Evolutionary conservation across 371 early-diverging fungal genomes (phyloP).

Genomic region (Syncephalastrum contaminatum): DNA sequence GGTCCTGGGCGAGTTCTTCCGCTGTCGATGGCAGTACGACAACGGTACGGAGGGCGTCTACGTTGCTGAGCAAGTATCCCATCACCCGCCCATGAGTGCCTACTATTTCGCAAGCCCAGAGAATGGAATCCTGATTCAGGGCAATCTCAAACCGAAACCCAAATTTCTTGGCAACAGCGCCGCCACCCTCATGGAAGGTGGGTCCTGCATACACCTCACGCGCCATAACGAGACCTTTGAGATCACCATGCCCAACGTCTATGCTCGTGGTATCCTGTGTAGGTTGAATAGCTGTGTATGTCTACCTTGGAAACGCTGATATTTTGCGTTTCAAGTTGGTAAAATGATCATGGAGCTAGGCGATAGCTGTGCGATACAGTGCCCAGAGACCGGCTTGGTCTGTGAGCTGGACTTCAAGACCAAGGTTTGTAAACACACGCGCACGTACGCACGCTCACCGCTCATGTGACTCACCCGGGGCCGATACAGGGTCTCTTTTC

Average conservation of each 20-base stretch:
- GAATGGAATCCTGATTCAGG: constrained; percentile 75
- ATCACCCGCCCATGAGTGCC: constrained; percentile 94
- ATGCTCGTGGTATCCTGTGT: constrained; percentile 84
- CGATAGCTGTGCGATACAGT: constrained; percentile 73
- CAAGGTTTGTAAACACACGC: constrained; percentile 54
- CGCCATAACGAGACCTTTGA: constrained; percentile 74
- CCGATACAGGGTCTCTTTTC: constrained; percentile 73
- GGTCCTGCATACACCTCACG: constrained; percentile 60
- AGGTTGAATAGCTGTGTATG: constrained; percentile 16
- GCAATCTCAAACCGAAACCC: constrained; percentile 86
- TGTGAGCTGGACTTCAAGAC: constrained; percentile 90
- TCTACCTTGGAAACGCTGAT: neutral
- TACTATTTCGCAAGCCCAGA: constrained; percentile 86
- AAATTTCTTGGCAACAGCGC: constrained; percentile 94
- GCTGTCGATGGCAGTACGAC: constrained; percentile 71
- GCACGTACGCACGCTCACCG: no score
- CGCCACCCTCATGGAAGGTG: constrained; percentile 86
- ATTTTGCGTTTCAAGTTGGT: constrained; percentile 45
- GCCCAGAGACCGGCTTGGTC: constrained; percentile 70
- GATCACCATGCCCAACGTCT: constrained; percentile 89
- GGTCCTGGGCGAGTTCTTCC: constrained; percentile 92
- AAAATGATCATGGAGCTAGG: constrained; percentile 94
- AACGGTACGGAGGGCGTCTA: constrained; percentile 79
- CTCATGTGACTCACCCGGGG: neutral
- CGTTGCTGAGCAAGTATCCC: constrained; percentile 95